Evolutionary conservation across 1,139 yeast species (phyloP), one percentile per base, ranked within the genome.

Genomic region (Suhomyces guaymorum): DNA sequence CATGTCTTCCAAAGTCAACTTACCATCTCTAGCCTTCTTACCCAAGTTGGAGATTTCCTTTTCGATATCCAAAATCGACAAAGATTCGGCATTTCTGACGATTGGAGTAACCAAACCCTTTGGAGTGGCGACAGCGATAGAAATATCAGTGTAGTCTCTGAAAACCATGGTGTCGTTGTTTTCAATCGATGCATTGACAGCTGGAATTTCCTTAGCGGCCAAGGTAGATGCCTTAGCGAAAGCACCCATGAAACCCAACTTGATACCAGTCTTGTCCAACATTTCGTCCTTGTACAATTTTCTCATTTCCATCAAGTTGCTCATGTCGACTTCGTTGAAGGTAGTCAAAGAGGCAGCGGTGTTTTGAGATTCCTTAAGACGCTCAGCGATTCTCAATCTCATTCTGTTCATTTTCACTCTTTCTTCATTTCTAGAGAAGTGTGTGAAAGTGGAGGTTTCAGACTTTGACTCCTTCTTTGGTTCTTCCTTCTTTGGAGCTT

Each of bases 61-160:
- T 71, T 92, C 99, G 52, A 92, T 83, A 46, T 87, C 97, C 54
- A 92, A 72, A 39, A 92, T 86, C 37, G 90, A 79, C 51, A 87
- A 73, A 18, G 95, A 82, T 72, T 92, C 99, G 39, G 95, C 96
- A 62, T 94, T 94, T 76, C 99, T 89, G 37, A 92, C 89, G 45
- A 92, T 92, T 47, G 99, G 99, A 34, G 99, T 92, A 34, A 92
- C 98, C 55, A 92, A 80, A 60, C 99, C 99, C 78, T 94, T 92
- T 61, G 98, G 98, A 49, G 99, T 94, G 46, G 99, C 97, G 44
- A 92, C 99, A 27, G 99, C 99, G 54, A 92, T 75, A 28, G 97
- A 88, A 50, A 94, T 82, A 63, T 92, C 99, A 50, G 87, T 87
- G 73, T 87, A 92, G 67, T 92, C 98, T 71, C 96, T 85, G 76